Base-by-base conservation (phyloP, 306 rosid genomes). In the Gleditsia sinensis region DNA sequence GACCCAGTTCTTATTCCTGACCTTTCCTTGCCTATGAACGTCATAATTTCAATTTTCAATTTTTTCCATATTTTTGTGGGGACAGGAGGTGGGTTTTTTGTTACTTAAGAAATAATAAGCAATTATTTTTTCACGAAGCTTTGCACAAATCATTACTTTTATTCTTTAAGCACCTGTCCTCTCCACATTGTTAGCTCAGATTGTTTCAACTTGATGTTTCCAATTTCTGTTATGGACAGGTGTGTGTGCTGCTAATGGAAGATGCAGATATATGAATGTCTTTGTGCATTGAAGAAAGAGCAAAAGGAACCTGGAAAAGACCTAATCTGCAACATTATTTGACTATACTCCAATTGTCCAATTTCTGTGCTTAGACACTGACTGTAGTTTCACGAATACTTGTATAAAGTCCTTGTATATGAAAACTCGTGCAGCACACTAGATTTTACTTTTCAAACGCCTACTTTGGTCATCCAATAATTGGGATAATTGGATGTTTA, bases 191-290 rank as follows among this genome's bases (percentile, higher is more conserved):
- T 74, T 73, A 48, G 86, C 48, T 78, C 85, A 51, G 69, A 56
- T 85, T 83, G 91, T 85, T 91, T 81, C 97, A 74, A 83, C 89
- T 92, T 93, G 88, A 93, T 90, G 70, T 87, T 85, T 84, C 89
- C 88, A 63, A 88, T 85, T 86, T 90, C 82, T 84, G 60, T 88
- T 83, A 60, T 91, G 85, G 77, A 78, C 96, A 91, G 97, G 98
- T 84, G 79, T 76, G 62, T 80, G 82, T 76, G 94, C 89, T 88
- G 86, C 89, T 55, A 84, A 88, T 78, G 96, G 91, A 78, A 86
- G 90, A 71, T 82, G 92, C 82, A 84, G 91, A 85, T 86, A 72
- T 84, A 46, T 89, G 89, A 91, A 93, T 78, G 85, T 91, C 84
- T 91, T 74, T 84, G 96, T 88, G 74, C 92, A 78, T 82, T 91